Conservation (phyloP, 2,329 filamentous ascomycete species). For the Colletotrichum nymphaeae region DNA sequence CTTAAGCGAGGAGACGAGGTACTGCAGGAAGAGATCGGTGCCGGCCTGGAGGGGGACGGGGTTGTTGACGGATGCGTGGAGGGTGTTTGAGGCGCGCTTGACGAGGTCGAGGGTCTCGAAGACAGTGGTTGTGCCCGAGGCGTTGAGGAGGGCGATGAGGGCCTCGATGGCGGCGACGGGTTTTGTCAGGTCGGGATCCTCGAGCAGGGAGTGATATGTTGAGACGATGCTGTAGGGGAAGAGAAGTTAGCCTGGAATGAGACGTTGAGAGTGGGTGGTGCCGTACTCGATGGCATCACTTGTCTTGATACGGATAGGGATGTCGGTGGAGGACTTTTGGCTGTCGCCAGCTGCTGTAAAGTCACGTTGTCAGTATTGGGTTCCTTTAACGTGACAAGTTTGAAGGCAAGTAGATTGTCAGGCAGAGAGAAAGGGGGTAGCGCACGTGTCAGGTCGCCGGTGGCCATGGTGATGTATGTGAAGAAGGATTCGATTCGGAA, state of each 20-base stretch:
- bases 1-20: slow-evolving; percentile 81
- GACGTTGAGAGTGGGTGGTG: background rate
- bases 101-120: slow-evolving; percentile 93
- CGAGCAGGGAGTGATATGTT: slow-evolving; percentile 65
- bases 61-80: slow-evolving; percentile 85
- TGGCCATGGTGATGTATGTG: slow-evolving; percentile 13
- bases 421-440: background rate
- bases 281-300: slow-evolving; percentile 48
- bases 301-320: slow-evolving; percentile 41
- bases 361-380: background rate
- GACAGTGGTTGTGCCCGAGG: slow-evolving; percentile 84
- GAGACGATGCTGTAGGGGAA: slow-evolving; percentile 62
- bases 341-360: slow-evolving; percentile 13
- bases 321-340: slow-evolving; percentile 20
- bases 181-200: slow-evolving; percentile 89
- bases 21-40: slow-evolving; percentile 95
- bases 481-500: slow-evolving; percentile 6
- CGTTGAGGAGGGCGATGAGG: slow-evolving; percentile 85
- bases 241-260: background rate
- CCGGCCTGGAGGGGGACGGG: slow-evolving; percentile 93
- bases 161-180: slow-evolving; percentile 95
- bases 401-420: background rate
- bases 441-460: slow-evolving; percentile 28
- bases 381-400: background rate
- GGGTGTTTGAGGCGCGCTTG: slow-evolving; percentile 78